These are phyloP conservation scores for Diplodia mutila DNA, from an alignment of 2,329 filamentous ascomycete genomes.

Conservation along the genomic window DNA sequence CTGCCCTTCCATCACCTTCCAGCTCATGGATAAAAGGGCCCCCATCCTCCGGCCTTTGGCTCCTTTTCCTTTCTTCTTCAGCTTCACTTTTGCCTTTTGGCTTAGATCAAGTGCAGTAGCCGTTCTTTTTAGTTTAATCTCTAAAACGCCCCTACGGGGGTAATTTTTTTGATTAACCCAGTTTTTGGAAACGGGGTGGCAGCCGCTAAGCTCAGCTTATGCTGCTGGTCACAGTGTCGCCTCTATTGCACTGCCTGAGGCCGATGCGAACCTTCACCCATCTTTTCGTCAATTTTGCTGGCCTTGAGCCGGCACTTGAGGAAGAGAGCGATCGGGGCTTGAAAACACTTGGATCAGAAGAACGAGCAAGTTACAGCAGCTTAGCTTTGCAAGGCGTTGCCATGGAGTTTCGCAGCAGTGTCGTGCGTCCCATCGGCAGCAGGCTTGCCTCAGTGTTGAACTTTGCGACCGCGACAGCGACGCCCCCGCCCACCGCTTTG, in stretches of 20 bases:
- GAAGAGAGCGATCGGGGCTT: neutral
- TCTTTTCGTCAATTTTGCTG: neutral
- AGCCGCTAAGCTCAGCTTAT: neutral
- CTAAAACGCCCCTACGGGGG: neutral
- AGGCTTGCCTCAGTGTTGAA: too few relatives aligned
- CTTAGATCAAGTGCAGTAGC: neutral
- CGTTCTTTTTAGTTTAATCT: conserved; percentile 3
- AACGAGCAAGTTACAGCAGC: too few relatives aligned
- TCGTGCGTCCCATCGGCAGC: too few relatives aligned
- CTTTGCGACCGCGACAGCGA: too few relatives aligned
- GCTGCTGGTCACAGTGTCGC: neutral
- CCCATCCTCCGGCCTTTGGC: too few relatives aligned
- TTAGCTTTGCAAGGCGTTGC: neutral
- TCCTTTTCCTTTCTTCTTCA: neutral
- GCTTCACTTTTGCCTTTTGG: conserved; percentile 14
- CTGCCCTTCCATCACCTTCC: too few relatives aligned
- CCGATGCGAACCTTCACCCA: neutral
- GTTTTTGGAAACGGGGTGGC: neutral
- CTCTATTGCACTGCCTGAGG: neutral
- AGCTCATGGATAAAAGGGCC: too few relatives aligned
- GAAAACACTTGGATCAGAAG: too few relatives aligned
- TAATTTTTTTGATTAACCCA: neutral
- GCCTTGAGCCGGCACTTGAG: neutral
- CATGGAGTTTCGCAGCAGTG: too few relatives aligned
- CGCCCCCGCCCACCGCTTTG: too few relatives aligned